Evolutionary conservation across 1,284 basidiomycete species (phyloP).

Genomic region (Leucoagaricus sp.): DNA sequence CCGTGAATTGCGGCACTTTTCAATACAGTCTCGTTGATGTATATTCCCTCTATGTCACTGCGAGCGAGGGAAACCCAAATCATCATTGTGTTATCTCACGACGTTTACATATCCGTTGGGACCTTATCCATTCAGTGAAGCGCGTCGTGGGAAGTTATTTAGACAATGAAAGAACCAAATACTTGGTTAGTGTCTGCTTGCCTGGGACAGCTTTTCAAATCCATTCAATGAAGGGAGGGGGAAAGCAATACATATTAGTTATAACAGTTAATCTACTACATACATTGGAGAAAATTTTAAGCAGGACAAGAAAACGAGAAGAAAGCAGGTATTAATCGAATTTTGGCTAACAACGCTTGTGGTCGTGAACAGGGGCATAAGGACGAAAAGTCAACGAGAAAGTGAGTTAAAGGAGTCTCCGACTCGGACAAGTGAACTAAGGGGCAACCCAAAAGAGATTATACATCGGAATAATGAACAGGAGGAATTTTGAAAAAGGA

Average conservation of each 20-base stretch:
- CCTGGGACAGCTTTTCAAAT: too few species aligned
- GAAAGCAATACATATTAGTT: conserved; percentile 15
- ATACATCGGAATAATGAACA: conserved; percentile 4
- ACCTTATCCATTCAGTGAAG: conserved; percentile 9
- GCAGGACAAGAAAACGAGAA: conserved; percentile 5
- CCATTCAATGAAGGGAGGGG: not conserved
- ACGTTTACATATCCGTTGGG: not conserved
- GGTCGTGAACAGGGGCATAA: conserved; percentile 1
- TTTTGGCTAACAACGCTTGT: not conserved
- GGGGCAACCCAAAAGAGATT: conserved; percentile 10
- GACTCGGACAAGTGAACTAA: conserved; percentile 10
- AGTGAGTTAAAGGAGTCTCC: conserved; percentile 7
- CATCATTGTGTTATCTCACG: conserved; percentile 4
- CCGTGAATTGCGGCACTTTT: conserved; percentile 13
- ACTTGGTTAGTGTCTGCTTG: not conserved
- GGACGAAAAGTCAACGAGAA: not conserved
- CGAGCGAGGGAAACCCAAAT: not conserved
- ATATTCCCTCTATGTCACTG: not conserved
- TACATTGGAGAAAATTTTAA: conserved; percentile 9
- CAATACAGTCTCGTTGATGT: conserved; percentile 5
- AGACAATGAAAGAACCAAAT: conserved; percentile 1
- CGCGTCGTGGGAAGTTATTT: not conserved
- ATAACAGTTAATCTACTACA: conserved; percentile 15
- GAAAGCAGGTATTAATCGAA: conserved; percentile 9
- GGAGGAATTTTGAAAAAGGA: conserved; percentile 3